Percentiles rank a stretch among this genome's conserved stretches.
Conservation (phyloP, 2,329 filamentous ascomycete species). For the Fusarium albidum region DNA sequence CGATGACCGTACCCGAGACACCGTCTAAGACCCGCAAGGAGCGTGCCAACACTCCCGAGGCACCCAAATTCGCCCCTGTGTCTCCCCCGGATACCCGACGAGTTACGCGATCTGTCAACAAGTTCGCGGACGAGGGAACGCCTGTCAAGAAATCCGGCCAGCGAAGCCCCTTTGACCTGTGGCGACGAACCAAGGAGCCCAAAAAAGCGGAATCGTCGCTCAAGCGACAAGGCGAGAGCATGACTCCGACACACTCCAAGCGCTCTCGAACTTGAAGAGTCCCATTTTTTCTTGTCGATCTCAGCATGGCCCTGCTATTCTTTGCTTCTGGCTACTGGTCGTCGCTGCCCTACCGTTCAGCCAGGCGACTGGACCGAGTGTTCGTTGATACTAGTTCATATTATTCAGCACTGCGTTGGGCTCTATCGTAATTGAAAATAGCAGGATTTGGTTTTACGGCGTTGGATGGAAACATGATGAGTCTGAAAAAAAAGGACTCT, state of each 20-base stretch:
- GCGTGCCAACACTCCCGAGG: slow-evolving; percentile 58
- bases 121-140: slow-evolving; percentile 53
- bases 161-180: slow-evolving; percentile 71
- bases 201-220: slow-evolving; percentile 54
- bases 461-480: slow-evolving; percentile 36
- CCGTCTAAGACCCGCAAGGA: slow-evolving; percentile 47
- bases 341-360: background rate
- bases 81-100: slow-evolving; percentile 71
- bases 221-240: slow-evolving; percentile 52
- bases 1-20: slow-evolving; percentile 42
- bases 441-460: slow-evolving; percentile 31
- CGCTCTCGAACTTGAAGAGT: slow-evolving; percentile 47
- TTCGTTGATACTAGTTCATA: slow-evolving; percentile 26
- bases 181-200: slow-evolving; percentile 70
- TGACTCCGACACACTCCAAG: slow-evolving; percentile 44
- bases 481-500: slow-evolving; percentile 23
- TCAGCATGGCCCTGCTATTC: background rate
- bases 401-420: slow-evolving; percentile 19
- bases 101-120: slow-evolving; percentile 64
- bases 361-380: background rate
- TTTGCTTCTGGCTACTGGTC: background rate
- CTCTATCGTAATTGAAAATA: slow-evolving; percentile 30
- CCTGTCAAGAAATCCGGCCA: slow-evolving; percentile 51
- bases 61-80: slow-evolving; percentile 63
- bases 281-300: background rate